Base-by-base conservation (phyloP, 192 early-diverging fungal species). In the Kappamyces sp. region DNA sequence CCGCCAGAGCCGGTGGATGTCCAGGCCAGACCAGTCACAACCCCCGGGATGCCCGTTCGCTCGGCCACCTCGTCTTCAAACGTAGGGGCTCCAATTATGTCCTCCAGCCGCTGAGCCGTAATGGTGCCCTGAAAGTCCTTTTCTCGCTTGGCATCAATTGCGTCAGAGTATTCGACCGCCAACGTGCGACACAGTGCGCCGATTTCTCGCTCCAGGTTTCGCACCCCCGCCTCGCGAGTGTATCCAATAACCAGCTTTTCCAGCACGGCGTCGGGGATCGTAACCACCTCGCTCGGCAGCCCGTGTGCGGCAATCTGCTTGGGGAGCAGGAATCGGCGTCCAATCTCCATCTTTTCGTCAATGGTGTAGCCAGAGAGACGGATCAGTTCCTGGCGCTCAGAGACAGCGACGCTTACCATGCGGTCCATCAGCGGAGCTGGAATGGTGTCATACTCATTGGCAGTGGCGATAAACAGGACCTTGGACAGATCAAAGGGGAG, bases 21-120 rank as follows among this genome's bases (percentile, higher is more conserved):
- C 71, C 86, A 93, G 3, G 91, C 88, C 57, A 93, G 70, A 1
- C 91, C 91, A 32, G 85, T 88, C 0, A 88, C 86, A n/a, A 93
- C 82, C 0, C 91, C 91, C 31, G 87, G 84, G 1, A 69, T 64
- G 5, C 75, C 39, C 2, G 74, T 69, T 5, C 84, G 77, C 59
- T 87, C 84, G 34, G 81, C 72, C 2, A 88, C 79, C 59, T 89
- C 86, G 45, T 85, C 79, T 45, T 85, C 80, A 66, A 71, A 90
- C 67, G 73, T 58, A 72, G 73, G 14, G 53, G 62, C 80, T 22
- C 89, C 89, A 5, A 91, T 60, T 47, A 91, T 88, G 1, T 69
- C 65, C 35, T 76, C 76, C 33, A 91, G 47, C 39, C 77, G 75
- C 0, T 73, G 58, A 22, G 66, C 37, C 0, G 61, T 69, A 8